Evolutionary conservation across 2,329 filamentous ascomycete genomes (phyloP), one percentile per base, ranked within the genome.

Genomic region (Neopestalotiopsis rosae): DNA sequence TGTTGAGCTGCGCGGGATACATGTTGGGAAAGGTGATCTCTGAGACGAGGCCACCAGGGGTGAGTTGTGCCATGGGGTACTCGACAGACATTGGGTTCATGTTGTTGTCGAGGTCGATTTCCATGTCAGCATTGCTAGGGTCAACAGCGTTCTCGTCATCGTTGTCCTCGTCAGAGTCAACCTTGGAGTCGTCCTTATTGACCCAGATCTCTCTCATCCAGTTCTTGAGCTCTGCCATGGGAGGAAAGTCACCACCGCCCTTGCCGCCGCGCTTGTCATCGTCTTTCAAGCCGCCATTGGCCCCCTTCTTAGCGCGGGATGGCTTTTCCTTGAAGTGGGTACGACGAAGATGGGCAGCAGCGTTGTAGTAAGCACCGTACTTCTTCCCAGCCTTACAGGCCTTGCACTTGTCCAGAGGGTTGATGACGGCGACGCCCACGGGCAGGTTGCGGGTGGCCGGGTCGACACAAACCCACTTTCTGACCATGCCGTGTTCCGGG

Each of bases 281-380:
- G 28, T 80, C 79, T 34, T 75, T 69, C 34, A 69, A 76, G 49
- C 77, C 77, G 49, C 74, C 76, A 28, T 67, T 67, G 20, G 71
- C 74, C 74, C 81, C 83, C 61, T 80, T 82, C 74, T 84, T 84
- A 45, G 81, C 81, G 14, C 87, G 83, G 7, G 81, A 76, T 1
- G 82, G 77, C 79, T 88, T 89, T 66, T 85, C 91, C 76, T 92
- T 93, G 85, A 98, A 98, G 79, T 98, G 95, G 0, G 92, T 92
- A 64, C 95, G 90, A 57, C 95, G 89, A 9, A 98, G 87, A 78
- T 98, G 95, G 0, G 94, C 95, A 0, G 94, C 94, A 0, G 95
- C 95, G 75, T 98, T 98, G 82, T 98, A 98, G 82, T 98, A 96
- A 17, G 93, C 93, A 3, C 92, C 92, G 74, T 98, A 98, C 69